Evolutionary conservation across 331 rosid genomes (phyloP).

Genomic region (Quercus tomentella): DNA sequence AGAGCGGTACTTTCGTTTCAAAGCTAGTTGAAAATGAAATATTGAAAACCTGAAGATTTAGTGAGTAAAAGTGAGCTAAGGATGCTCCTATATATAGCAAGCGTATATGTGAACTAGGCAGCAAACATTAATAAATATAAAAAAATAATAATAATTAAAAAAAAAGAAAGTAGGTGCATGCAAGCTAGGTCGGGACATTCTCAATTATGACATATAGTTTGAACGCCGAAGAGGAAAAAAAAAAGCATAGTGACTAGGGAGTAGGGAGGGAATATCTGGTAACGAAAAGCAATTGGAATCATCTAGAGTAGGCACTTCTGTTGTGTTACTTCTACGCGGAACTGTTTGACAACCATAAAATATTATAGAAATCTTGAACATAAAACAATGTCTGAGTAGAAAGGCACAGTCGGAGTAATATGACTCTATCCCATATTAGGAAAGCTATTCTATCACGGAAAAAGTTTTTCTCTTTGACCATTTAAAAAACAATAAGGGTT

Average conservation of each 20-base stretch:
- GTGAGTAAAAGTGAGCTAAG: neutral
- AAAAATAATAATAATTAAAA: neutral
- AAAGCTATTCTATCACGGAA: too few species aligned
- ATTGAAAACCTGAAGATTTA: neutral
- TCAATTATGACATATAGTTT: neutral
- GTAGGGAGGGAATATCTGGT: slow-evolving; percentile 3
- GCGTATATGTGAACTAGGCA: neutral
- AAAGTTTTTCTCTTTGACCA: too few species aligned
- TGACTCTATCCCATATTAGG: too few species aligned
- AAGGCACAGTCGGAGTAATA: too few species aligned
- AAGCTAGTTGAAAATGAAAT: neutral
- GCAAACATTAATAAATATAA: neutral
- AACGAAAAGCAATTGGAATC: slow-evolving; percentile 7
- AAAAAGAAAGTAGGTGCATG: neutral
- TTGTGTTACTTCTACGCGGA: neutral
- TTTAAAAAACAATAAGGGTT: too few species aligned
- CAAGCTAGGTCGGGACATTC: slow-evolving; percentile 5
- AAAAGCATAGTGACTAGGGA: neutral
- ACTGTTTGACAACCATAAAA: too few species aligned
- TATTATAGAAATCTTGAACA: too few species aligned
- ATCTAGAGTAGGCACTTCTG: slow-evolving; percentile 2
- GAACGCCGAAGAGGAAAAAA: slow-evolving; percentile 11
- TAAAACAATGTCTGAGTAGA: too few species aligned
- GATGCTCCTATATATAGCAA: slow-evolving; percentile 29
- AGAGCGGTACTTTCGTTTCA: neutral